Conservation (phyloP, 306 rosid species). For the Vigna nakashimae region DNA sequence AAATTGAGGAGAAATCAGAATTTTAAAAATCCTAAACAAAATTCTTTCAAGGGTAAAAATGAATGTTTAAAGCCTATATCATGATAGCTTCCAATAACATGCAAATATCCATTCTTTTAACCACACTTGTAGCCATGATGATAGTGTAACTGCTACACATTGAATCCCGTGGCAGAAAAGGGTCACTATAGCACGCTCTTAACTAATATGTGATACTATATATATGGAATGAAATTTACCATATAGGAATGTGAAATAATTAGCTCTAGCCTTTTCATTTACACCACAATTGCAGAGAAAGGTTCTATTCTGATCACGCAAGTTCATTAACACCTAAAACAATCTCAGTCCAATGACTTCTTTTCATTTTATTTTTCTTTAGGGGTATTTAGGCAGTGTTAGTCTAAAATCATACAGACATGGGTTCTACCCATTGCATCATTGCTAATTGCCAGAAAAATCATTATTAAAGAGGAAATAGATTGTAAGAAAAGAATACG, state of each 20-base stretch:
- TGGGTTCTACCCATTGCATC: no score
- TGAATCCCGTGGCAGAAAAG: background rate
- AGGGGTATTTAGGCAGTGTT: background rate
- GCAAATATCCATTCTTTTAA: background rate
- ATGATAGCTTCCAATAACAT: background rate
- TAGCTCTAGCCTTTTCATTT: constrained; percentile 3
- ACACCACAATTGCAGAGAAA: background rate
- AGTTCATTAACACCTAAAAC: constrained; percentile 3
- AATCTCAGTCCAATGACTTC: background rate
- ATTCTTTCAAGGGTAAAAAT: constrained; percentile 3
- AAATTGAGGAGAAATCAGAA: background rate
- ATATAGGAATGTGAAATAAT: background rate
- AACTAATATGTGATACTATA: background rate
- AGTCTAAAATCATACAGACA: constrained; percentile 9
- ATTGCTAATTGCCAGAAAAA: no score
- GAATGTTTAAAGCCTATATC: background rate
- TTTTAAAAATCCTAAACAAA: background rate
- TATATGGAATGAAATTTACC: constrained; percentile 4
- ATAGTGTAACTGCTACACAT: background rate
- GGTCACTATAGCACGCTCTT: background rate
- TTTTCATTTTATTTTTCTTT: background rate
- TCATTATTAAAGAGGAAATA: no score
- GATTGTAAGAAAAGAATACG: background rate
- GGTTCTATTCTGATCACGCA: background rate
- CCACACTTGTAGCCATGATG: background rate